Base-by-base conservation (phyloP, 805 yeast genomes). In the Teunomyces cretensis region DNA sequence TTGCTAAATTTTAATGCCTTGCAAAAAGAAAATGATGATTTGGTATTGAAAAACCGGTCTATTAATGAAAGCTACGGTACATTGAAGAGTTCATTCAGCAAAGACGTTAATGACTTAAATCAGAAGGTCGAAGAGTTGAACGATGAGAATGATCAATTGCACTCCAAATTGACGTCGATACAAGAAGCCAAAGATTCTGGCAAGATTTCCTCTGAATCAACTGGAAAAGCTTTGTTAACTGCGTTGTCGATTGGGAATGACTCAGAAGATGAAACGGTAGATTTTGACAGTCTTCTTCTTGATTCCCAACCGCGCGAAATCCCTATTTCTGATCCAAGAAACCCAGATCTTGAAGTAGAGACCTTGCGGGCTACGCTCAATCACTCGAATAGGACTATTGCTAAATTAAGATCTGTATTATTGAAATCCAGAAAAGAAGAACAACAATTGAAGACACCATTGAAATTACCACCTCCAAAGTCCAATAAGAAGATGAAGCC, bases 121-220 rank as follows among this genome's bases (percentile, higher is more conserved):
- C 61, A 60, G 3, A 75, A 79, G 39, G 78, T 84, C 39, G 75
- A 74, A 27, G 83, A 79, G 39, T 65, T 86, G 48, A 86, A 85
- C 58, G 85, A 83, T 54, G 90, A 84, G 56, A 85, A 85, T 61
- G 86, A 83, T 51, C 69, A 70, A 16, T 66, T 84, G 44, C 79
- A 75, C 55, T 60, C 67, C 49, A 68, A 74, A 41, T 42, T 68
- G 14, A 40, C 59, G 46, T 44, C 45, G 22, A 13, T 49, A 40
- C 43, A 49, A 40, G 43, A 54, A 43, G 16, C 63, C 61, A 17
- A 42, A 47, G 15, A 50, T n/a, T 9, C 41, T 12, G 33, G 43
- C 6, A 36, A 33, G 9, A 19, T 37, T 12, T 33, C 39, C 12
- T 33, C 40, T 22, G 43, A 31, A n/a, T 13, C 13, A 9, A n/a